These are phyloP conservation scores for Kurtzmaniella quercitrusa DNA, from an alignment of 1,139 yeast genomes.

Conservation along the genomic window DNA sequence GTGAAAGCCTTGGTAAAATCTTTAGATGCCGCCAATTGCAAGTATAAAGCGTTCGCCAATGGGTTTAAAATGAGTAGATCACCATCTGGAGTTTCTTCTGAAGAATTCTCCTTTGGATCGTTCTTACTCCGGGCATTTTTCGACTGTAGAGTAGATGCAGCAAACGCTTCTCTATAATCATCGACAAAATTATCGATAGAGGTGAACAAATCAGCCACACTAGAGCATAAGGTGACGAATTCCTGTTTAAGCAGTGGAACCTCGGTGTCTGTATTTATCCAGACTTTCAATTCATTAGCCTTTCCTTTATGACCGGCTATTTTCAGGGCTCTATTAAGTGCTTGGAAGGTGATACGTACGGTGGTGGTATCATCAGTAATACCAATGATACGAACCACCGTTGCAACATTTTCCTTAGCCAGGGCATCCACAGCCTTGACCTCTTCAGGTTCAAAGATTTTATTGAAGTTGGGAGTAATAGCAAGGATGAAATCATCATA, in stretches of 20 bases:
- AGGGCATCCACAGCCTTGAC: conserved; percentile 3
- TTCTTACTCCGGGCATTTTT: conserved; percentile 6
- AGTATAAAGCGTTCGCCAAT: conserved; percentile 53
- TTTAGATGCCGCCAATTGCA: conserved; percentile 48
- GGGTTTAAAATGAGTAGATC: conserved; percentile 55
- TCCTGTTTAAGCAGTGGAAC: conserved; percentile 16
- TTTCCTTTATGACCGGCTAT: conserved; percentile 11
- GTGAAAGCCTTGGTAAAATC: conserved; percentile 41
- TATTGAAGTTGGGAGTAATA: conserved; percentile 36
- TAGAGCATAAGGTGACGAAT: conserved; percentile 22
- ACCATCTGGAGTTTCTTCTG: conserved; percentile 10
- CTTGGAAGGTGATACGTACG: conserved; percentile 49
- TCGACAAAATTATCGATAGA: conserved; percentile 40
- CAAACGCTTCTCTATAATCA: conserved; percentile 31
- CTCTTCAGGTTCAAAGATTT: conserved; percentile 23
- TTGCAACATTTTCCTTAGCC: conserved; percentile 25
- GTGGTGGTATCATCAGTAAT: conserved; percentile 42
- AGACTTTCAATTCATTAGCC: conserved; percentile 27
- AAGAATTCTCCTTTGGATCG: conserved; percentile 6
- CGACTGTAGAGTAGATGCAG: conserved; percentile 2
- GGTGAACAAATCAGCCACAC: conserved; percentile 27
- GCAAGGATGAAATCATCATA: conserved; percentile 42
- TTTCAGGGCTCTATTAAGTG: conserved; percentile 43
- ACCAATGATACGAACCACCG: conserved; percentile 49
- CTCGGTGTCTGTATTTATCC: conserved; percentile 23